Evolutionary conservation across 331 rosid genomes (phyloP), one percentile per base, ranked within the genome.

Genomic region (Stylosanthes scabra): DNA sequence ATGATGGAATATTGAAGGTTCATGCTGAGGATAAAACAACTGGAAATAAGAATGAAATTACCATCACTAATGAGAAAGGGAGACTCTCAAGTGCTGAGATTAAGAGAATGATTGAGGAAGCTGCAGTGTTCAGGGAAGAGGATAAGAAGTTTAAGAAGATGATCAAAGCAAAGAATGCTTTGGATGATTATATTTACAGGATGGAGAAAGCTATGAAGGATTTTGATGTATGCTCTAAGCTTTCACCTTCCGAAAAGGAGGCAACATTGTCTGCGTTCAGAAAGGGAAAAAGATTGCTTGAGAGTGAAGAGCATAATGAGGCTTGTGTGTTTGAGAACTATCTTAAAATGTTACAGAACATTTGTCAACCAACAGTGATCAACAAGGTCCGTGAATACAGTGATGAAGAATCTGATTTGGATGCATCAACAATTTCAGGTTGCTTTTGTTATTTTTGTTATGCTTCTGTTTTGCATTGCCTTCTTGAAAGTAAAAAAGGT

Each of bases 51-150:
- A 77, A 62, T 0, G 7, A 16, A 6, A 54, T 70, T 54, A 54
- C 60, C 0, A 70, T 77, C 52, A 63, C 20, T 2, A 77, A 70
- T 44, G 77, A 77, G 2, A 52, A 9, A 3, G 63, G 10, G 7
- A 77, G 71, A 11, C 37, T 75, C 3, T 16, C 80, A 9, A 0
- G 2, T 0, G 27, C 11, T 6, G 57, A 76, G 8, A 68, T 77
- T 12, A 4, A 1, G 0, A 70, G 11, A 62, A 10, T 62, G 72
- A 16, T 62, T 9, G n/a, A 28, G 0, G 81, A 77, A 29, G 81
- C 76, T 4, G 29, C 41, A 10, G 5, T 2, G 0, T 77, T 37
- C 29, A 7, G 40, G 12, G 57, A 57, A 1, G 41, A 77, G 51
- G 81, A 69, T 15, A 11, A 4, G 41, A 60, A n/a, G 20, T 40